Evolutionary conservation across 805 yeast genomes (phyloP).

Genomic region (Phaffomyces opuntiae): DNA sequence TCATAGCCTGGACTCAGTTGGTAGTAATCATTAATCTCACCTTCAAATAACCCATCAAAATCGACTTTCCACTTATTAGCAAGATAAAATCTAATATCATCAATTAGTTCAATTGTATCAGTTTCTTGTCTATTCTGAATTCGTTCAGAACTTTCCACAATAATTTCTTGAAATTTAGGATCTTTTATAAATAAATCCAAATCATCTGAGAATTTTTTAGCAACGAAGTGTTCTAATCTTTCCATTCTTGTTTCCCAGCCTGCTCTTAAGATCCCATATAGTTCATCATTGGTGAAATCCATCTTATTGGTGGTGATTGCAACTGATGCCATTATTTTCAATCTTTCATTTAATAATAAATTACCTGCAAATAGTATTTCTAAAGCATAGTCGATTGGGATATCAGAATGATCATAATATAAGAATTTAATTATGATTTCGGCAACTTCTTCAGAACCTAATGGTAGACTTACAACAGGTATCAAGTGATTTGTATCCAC

Average conservation of each 20-base stretch:
- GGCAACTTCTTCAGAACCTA: constrained; percentile 29
- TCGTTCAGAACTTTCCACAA: constrained; percentile 45
- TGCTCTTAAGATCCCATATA: constrained; percentile 52
- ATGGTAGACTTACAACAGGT: constrained; percentile 28
- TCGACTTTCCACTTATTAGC: constrained; percentile 23
- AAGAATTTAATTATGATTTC: constrained; percentile 48
- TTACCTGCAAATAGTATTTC: constrained; percentile 58
- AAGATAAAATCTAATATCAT: constrained; percentile 66
- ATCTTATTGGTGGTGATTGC: constrained; percentile 27
- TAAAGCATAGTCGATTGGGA: constrained; percentile 44
- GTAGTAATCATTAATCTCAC: constrained; percentile 17
- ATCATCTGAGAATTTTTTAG: constrained; percentile 48
- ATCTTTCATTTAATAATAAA: constrained; percentile 45
- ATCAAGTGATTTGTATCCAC: constrained; percentile 10
- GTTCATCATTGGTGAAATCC: constrained; percentile 27
- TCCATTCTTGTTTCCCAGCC: constrained; percentile 66
- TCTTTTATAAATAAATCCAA: constrained; percentile 31
- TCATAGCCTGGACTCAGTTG: constrained; percentile 18
- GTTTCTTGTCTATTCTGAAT: constrained; percentile 60
- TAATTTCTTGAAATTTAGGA: constrained; percentile 32
- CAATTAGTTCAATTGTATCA: constrained; percentile 74
- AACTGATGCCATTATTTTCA: constrained; percentile 57
- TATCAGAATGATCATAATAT: constrained; percentile 51
- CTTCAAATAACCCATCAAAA: constrained; percentile 27
- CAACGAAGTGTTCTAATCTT: constrained; percentile 56